Base-by-base conservation (phyloP, 306 rosid genomes). In the Geum urbanum region DNA sequence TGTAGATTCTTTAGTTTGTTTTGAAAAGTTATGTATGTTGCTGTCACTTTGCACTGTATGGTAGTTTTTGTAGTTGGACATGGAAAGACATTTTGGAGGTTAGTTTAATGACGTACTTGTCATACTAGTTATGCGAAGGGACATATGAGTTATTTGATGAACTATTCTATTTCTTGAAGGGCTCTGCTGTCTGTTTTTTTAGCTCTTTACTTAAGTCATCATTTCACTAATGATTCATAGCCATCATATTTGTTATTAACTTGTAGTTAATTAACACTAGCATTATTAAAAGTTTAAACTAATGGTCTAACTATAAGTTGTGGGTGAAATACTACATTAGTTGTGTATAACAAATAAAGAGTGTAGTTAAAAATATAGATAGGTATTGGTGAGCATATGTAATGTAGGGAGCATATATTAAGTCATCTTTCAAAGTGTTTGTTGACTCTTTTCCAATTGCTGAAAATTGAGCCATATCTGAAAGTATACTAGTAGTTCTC, bases 381-480 rank as follows among this genome's bases (percentile, higher is more conserved):
- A 27, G 32, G 41, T 69, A 71, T 1, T 27, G 66, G 65, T 35
- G 18, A 68, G 58, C 46, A 15, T 14, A 67, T 51, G 68, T 74
- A 69, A 49, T 71, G 39, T 70, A 72, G 69, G 73, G 67, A 68
- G 51, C 76, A 50, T 60, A 67, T 54, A 51, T 32, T 54, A 67
- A 70, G 78, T 64, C 70, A 77, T 81, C 73, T 78, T 70, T 81
- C 13, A 27, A 19, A 24, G n/a, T n/a, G n/a, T n/a, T 27, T 27
- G 32, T 27, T 27, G 32, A 60, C 79, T 9, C 75, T 89, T 60
- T 81, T 92, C 69, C 83, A 67, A 13, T 83, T 84, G 85, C 84
- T 91, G 70, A 83, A 82, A 16, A 72, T 86, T 55, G 71, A 67
- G 71, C 97, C 97, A 46, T 71, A 66, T 74, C 86, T 74, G 78